Evolutionary conservation across 192 early-diverging fungal species (phyloP).

Genomic region (Allomyces macrogynus): DNA sequence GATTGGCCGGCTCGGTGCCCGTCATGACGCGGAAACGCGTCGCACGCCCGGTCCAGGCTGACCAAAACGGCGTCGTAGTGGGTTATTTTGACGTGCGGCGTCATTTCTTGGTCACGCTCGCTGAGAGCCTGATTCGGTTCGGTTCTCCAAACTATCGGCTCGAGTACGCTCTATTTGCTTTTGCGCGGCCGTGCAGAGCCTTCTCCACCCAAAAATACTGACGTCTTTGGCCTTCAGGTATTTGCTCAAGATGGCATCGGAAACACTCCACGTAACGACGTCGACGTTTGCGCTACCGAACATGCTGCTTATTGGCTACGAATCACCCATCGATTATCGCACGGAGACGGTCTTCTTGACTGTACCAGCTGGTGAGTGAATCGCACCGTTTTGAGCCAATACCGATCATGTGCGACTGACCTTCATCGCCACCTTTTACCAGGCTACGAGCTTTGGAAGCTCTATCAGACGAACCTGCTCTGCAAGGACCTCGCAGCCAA

Average conservation of each 20-base stretch:
- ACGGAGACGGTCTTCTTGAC: background rate
- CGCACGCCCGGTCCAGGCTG: background rate
- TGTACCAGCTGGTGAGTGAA: background rate
- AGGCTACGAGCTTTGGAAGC: background rate
- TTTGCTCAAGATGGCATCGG: background rate
- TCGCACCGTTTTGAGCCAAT: too few species aligned
- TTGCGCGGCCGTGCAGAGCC: too few species aligned
- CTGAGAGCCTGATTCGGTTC: background rate
- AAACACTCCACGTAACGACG: background rate
- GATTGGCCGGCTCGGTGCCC: background rate
- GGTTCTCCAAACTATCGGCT: background rate
- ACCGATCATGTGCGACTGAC: background rate
- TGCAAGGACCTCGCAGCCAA: background rate
- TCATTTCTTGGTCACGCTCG: background rate
- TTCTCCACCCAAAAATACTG: too few species aligned
- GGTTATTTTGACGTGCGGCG: background rate
- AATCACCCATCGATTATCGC: background rate
- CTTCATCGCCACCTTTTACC: background rate
- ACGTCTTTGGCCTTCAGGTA: too few species aligned
- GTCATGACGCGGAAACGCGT: background rate
- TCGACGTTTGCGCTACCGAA: background rate
- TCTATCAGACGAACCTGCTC: background rate
- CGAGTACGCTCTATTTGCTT: background rate
- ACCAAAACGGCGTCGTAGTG: too few species aligned
- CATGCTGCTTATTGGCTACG: background rate